Evolutionary conservation across 495 filamentous ascomycete genomes (phyloP).

Genomic region (Trichodelitschia bisporula): DNA sequence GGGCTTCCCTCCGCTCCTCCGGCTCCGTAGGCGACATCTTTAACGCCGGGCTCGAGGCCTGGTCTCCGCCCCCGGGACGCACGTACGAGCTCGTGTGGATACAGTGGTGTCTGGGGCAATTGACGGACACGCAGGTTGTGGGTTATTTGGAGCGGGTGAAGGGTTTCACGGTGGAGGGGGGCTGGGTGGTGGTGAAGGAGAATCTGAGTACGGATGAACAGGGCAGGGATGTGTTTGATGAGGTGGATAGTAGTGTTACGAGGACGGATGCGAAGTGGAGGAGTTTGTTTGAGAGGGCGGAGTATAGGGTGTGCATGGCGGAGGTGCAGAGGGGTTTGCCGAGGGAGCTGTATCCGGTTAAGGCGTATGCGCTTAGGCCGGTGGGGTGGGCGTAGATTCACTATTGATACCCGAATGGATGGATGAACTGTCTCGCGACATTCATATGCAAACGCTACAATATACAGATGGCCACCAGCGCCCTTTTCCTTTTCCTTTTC

Average conservation of each 20-base stretch:
- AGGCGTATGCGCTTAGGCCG: constrained; percentile 17
- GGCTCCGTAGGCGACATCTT: constrained; percentile 32
- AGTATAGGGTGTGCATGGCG: constrained; percentile 35
- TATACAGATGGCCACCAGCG: background rate
- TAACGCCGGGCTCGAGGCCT: constrained; percentile 52
- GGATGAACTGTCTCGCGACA: background rate
- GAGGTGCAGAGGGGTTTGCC: constrained; percentile 44
- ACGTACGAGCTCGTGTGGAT: constrained; percentile 42
- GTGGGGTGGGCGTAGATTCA: too few relatives aligned
- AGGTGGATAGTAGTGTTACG: constrained; percentile 57
- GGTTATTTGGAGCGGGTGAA: constrained; percentile 39
- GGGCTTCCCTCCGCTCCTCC: constrained; percentile 3
- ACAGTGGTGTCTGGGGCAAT: constrained; percentile 84
- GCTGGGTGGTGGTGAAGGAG: constrained; percentile 61
- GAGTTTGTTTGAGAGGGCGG: constrained; percentile 41
- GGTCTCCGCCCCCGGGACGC: constrained; percentile 30
- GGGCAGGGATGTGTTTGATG: constrained; percentile 46
- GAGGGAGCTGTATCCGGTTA: constrained; percentile 14
- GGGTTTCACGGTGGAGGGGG: constrained; percentile 22
- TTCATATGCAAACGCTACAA: background rate
- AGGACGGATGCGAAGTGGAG: constrained; percentile 45
- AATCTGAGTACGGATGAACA: constrained; percentile 38
- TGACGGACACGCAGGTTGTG: constrained; percentile 57
- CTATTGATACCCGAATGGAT: too few relatives aligned
- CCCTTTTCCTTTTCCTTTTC: background rate